Evolutionary conservation across 176 grass and related monocot genomes (phyloP).

Genomic region (Juncus inflexus): DNA sequence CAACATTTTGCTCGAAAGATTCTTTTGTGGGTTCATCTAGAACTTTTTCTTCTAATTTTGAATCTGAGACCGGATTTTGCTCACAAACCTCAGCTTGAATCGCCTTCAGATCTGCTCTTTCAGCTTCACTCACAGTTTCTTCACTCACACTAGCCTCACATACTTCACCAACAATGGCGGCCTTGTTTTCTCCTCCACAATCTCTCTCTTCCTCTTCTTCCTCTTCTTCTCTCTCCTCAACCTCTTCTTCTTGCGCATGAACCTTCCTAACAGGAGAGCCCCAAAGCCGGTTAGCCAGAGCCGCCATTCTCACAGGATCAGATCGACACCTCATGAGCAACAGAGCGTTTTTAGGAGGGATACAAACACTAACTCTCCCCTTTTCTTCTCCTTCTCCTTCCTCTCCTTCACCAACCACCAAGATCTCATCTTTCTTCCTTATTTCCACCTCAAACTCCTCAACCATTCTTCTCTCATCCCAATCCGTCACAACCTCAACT

Average conservation of each 20-base stretch:
- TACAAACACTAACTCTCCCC: constrained; percentile 77
- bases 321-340: constrained; percentile 93
- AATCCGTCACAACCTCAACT: constrained; percentile 28
- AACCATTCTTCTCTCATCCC: constrained; percentile 41
- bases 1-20: constrained; percentile 14
- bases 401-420: constrained; percentile 57
- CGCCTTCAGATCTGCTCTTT: constrained; percentile 21
- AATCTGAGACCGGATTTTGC: constrained; percentile 16
- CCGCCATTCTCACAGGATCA: constrained; percentile 88
- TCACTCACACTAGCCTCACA: constrained; percentile 11
- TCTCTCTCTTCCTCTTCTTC: constrained; percentile 17
- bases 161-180: constrained; percentile 23
- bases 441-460: constrained; percentile 52
- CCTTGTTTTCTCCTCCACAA: constrained; percentile 23
- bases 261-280: constrained; percentile 62
- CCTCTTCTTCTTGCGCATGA: constrained; percentile 36
- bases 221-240: background rate
- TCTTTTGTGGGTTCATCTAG: background rate
- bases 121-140: constrained; percentile 25
- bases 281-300: constrained; percentile 61
- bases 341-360: constrained; percentile 84
- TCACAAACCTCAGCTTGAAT: constrained; percentile 30
- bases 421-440: constrained; percentile 71
- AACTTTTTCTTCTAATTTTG: constrained; percentile 5
- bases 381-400: constrained; percentile 67